Percentiles rank a stretch among this genome's conserved stretches.
These are phyloP conservation scores for Delonix regia DNA, from an alignment of 306 rosid genomes.

Conservation along the genomic window DNA sequence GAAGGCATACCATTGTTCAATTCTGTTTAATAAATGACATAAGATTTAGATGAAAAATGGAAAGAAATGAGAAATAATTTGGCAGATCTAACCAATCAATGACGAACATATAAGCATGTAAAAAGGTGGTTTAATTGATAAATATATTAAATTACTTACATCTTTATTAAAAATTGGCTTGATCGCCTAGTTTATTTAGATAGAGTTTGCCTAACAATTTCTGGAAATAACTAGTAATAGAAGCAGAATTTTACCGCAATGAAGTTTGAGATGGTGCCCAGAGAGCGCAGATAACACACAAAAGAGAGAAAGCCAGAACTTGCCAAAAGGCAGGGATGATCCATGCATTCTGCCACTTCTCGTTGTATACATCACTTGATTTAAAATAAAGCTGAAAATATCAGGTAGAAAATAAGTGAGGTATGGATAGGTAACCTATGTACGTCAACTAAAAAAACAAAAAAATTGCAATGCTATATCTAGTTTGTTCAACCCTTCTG, in stretches of 20 bases:
- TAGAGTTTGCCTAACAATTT: neutral
- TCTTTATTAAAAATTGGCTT: neutral
- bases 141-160: neutral
- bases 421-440: conserved; percentile 1
- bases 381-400: conserved; percentile 82
- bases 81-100: neutral
- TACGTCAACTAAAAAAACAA: neutral
- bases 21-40: neutral
- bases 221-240: neutral
- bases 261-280: conserved; percentile 98
- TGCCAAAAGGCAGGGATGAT: conserved; percentile 98
- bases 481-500: conserved; percentile 4
- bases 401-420: conserved; percentile 28
- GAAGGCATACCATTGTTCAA: neutral
- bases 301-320: conserved; percentile 82
- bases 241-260: conserved; percentile 55
- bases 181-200: neutral
- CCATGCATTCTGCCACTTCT: conserved; percentile 95
- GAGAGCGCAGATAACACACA: conserved; percentile 77
- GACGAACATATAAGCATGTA: neutral
- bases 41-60: neutral
- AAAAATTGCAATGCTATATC: neutral
- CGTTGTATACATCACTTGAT: conserved; percentile 78
- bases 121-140: neutral
- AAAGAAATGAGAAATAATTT: neutral